Evolutionary conservation across 78 protist genomes (phyloP).

Genomic region (Dictyostelium brefeldianum): DNA sequence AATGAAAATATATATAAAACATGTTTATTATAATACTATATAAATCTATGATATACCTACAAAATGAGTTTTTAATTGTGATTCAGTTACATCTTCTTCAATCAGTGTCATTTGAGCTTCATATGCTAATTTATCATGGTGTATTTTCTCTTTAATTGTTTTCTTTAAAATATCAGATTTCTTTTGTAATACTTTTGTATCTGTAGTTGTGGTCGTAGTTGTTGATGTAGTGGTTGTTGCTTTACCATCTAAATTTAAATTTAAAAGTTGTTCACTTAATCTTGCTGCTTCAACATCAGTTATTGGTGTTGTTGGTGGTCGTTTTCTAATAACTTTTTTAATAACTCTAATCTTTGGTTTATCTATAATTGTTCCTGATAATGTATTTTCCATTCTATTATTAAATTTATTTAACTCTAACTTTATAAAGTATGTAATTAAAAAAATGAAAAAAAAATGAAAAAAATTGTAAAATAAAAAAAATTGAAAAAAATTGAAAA

Average conservation of each 20-base stretch:
- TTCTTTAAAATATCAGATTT: conserved; percentile 35
- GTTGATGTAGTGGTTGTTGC: neutral
- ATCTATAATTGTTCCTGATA: neutral
- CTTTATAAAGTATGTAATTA: neutral
- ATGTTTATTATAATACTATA: neutral
- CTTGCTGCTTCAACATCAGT: neutral
- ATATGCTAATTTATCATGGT: conserved; percentile 38
- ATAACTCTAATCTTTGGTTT: conserved; percentile 73
- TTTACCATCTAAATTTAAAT: neutral
- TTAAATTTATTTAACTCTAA: neutral
- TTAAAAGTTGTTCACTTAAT: neutral
- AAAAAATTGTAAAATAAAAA: too few relatives aligned
- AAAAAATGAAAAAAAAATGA: neutral
- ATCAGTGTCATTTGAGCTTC: conserved; percentile 34
- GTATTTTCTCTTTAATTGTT: conserved; percentile 22
- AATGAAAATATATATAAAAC: neutral
- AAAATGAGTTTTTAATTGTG: conserved; percentile 4
- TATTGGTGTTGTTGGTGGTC: neutral
- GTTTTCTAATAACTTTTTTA: conserved; percentile 55
- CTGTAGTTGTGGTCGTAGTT: neutral
- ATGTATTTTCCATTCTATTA: neutral
- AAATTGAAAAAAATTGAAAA: neutral
- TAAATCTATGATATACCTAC: neutral
- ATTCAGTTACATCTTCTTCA: conserved; percentile 19
- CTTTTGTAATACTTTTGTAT: neutral